Evolutionary conservation across 176 grass and related monocot genomes (phyloP).

Genomic region (Chrysopogon serrulatus): DNA sequence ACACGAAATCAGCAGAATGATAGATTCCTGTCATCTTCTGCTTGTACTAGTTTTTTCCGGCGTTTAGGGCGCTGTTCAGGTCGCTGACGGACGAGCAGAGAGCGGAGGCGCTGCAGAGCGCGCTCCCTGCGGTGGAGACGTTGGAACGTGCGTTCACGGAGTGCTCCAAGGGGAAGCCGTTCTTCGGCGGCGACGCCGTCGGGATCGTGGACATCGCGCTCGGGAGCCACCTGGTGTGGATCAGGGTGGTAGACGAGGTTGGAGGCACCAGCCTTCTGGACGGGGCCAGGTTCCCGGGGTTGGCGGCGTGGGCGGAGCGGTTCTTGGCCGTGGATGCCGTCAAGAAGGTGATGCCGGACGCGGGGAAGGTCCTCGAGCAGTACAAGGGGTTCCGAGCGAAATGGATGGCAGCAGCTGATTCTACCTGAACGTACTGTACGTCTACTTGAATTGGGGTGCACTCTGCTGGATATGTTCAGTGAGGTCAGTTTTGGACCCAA

Average conservation of each 20-base stretch:
- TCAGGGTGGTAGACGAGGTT: constrained; percentile 29
- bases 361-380: constrained; percentile 4
- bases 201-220: constrained; percentile 45
- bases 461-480: background rate
- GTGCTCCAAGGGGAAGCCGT: constrained; percentile 30
- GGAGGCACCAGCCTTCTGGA: constrained; percentile 30
- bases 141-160: constrained; percentile 35
- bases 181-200: constrained; percentile 33
- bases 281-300: constrained; percentile 10
- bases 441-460: background rate
- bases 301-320: constrained; percentile 45
- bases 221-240: constrained; percentile 36
- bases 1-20: too few species aligned
- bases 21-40: too few species aligned
- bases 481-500: too few species aligned
- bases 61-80: constrained; percentile 5
- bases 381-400: constrained; percentile 30
- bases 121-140: background rate
- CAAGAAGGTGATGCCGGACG: constrained; percentile 24
- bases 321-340: constrained; percentile 36
- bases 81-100: constrained; percentile 36
- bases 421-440: background rate
- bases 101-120: constrained; percentile 21
- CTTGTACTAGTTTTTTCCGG: constrained; percentile 26
- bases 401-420: background rate